These are phyloP conservation scores for Phallus indusiatus DNA, from an alignment of 768 basidiomycete genomes.

Conservation along the genomic window DNA sequence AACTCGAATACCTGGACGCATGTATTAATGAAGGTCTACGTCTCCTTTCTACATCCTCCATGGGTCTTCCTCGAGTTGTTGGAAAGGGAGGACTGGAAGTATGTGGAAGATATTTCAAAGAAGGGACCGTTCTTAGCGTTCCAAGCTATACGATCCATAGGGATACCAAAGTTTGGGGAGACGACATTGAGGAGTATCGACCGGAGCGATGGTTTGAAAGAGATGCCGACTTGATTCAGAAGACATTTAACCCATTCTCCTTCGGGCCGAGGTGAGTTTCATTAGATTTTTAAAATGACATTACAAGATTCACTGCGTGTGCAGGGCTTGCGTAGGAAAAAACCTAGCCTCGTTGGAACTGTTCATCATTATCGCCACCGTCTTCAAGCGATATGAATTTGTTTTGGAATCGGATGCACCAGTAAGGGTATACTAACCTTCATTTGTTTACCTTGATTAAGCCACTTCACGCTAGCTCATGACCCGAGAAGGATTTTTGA, in stretches of 20 bases:
- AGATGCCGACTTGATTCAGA: conserved; percentile 50
- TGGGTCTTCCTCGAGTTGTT: conserved; percentile 75
- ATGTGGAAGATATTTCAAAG: conserved; percentile 50
- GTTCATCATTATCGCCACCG: conserved; percentile 70
- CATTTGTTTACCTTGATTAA: conserved; percentile 8
- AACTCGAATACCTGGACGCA: conserved; percentile 71
- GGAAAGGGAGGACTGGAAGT: conserved; percentile 63
- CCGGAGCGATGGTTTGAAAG: conserved; percentile 83
- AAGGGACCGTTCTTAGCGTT: conserved; percentile 68
- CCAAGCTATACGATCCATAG: conserved; percentile 82
- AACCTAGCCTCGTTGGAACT: conserved; percentile 77
- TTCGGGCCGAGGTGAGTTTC: conserved; percentile 59
- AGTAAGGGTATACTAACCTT: conserved; percentile 29
- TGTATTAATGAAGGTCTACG: conserved; percentile 83
- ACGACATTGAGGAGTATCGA: conserved; percentile 60
- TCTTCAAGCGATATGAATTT: conserved; percentile 68
- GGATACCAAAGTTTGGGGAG: conserved; percentile 63
- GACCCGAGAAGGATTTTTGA: conserved; percentile 77
- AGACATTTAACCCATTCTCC: conserved; percentile 80
- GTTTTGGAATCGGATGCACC: conserved; percentile 52
- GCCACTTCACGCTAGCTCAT: conserved; percentile 38
- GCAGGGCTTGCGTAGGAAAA: conserved; percentile 73
- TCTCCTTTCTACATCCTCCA: conserved; percentile 71
- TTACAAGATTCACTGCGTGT: conserved; percentile 1
- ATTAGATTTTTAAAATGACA: neutral